Conservation (phyloP, 108 stramenopile genomes). For the Nitzschia palea region DNA sequence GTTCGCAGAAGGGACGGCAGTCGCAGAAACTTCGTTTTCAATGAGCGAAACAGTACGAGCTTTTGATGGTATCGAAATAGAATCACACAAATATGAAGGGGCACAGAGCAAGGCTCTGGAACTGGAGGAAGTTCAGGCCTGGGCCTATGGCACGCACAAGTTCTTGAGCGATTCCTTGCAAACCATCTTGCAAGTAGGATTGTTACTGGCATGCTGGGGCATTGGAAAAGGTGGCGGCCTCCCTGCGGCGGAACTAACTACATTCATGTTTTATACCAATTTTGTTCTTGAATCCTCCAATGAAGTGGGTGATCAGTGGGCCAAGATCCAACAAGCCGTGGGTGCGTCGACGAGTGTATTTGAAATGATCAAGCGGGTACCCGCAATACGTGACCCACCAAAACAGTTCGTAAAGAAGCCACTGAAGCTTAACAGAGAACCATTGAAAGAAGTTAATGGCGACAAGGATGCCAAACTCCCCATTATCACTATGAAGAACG, state of each 20-base stretch:
- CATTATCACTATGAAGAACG: constrained; percentile 62
- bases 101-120: constrained; percentile 74
- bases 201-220: constrained; percentile 71
- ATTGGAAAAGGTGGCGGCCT: constrained; percentile 62
- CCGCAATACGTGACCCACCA: constrained; percentile 66
- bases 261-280: constrained; percentile 82
- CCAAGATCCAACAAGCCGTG: constrained; percentile 80
- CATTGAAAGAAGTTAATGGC: constrained; percentile 14
- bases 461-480: constrained; percentile 21
- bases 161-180: constrained; percentile 80
- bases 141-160: constrained; percentile 83
- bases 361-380: constrained; percentile 72
- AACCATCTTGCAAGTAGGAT: constrained; percentile 50
- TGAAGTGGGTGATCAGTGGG: constrained; percentile 89
- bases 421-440: background rate
- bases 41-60: constrained; percentile 86
- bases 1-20: constrained; percentile 76
- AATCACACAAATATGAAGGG: constrained; percentile 67
- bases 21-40: constrained; percentile 84
- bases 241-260: constrained; percentile 65
- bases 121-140: constrained; percentile 84
- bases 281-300: constrained; percentile 82
- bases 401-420: background rate
- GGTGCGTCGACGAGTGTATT: constrained; percentile 84
- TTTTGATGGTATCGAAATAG: constrained; percentile 72